Evolutionary conservation across 192 early-diverging fungal species (phyloP).

Genomic region (Geranomyces michiganensis): DNA sequence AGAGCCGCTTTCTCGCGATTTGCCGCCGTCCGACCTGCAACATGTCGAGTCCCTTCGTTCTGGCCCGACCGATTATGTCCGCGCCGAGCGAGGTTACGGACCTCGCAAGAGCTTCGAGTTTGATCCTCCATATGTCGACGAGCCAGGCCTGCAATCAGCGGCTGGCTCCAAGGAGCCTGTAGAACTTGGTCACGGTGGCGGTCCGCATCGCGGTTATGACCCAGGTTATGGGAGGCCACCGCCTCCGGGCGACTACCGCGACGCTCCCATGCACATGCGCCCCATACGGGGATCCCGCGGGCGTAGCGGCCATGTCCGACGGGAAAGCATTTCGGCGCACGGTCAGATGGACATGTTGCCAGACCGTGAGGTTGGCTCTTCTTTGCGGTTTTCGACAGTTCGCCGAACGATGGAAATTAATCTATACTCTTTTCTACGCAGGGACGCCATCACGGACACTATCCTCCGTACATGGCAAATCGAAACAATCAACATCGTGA

Average conservation of each 20-base stretch:
- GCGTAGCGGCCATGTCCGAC: background rate
- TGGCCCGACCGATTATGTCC: background rate
- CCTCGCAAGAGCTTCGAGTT: conserved; percentile 4
- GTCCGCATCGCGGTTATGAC: background rate
- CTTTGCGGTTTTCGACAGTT: background rate
- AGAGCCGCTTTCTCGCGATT: background rate
- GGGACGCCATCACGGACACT: conserved; percentile 1
- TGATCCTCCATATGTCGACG: background rate
- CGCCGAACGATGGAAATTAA: background rate
- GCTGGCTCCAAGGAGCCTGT: background rate
- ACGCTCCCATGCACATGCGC: conserved; percentile 3
- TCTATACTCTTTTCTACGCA: background rate
- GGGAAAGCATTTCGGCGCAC: background rate
- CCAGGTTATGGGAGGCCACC: background rate
- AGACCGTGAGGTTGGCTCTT: background rate
- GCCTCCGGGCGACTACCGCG: background rate
- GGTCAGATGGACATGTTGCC: background rate
- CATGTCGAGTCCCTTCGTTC: background rate
- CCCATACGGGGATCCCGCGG: background rate
- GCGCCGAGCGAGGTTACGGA: background rate
- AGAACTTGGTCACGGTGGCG: background rate
- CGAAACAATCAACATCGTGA: conserved; percentile 3
- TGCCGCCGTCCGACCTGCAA: background rate
- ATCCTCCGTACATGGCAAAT: background rate
- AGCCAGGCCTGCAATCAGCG: background rate